Base-by-base conservation (phyloP, 2,329 filamentous ascomycete genomes). In the Coniochaeta ligniaria region DNA sequence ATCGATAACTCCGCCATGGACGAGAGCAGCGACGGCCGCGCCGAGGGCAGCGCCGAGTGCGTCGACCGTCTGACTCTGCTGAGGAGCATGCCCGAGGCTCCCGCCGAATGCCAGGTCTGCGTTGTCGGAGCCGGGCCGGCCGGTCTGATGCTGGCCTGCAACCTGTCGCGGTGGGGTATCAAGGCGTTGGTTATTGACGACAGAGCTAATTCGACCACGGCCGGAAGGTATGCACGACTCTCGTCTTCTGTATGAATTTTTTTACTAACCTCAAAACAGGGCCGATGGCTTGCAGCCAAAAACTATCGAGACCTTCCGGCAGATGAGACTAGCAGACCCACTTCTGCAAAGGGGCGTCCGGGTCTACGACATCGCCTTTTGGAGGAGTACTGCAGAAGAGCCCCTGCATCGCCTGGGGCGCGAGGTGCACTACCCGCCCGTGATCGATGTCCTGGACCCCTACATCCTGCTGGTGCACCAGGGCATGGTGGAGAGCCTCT, bases 281-380 rank as follows among this genome's bases (percentile, higher is more conserved):
- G 88, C 88, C 63, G 89, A 92, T 71, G 89, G 89, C 45, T 76
- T 92, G 59, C 89, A 92, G 68, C 89, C 89, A 52, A 92, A 92
- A 74, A 89, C 88, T 1, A 90, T 92, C 67, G 89, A 92, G 75
- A 92, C 89, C 0, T 83, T 91, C 66, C 83, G 84, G 63, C 88
- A 91, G 73, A 85, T 92, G 78, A 80, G 87, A 36, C 74, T 91
- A n/a, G 86, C 84, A n/a, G 87, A 91, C 64, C 77, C 83, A 1
- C 73, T 92, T 33, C 73, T 92, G 47, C 83, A 83, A 63, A 82
- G 86, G 66, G 88, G 86, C 33, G 88, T 88, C 57, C 84, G 83
- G 54, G 84, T 92, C 52, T 90, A 88, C 72, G 89, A 92, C 68
- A 91, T 92, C 62, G 81, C 85, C 50, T 91, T 91, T 70, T 92